Conservation (phyloP, 805 yeast species). For the Kodamaea hsintzibuensis region DNA sequence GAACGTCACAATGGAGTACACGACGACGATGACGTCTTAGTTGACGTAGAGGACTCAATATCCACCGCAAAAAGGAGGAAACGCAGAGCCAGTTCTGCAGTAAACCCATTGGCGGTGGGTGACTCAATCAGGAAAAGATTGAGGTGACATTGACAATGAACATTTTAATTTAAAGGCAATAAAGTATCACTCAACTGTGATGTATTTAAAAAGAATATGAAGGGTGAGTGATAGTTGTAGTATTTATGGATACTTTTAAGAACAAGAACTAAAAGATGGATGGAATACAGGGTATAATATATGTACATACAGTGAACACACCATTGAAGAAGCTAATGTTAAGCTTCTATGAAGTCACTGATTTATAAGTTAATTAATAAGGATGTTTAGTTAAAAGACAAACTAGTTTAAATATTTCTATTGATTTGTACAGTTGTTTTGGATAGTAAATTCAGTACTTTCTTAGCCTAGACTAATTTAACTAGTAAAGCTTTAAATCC, state of each 20-base stretch:
- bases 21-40: conserved; percentile 31
- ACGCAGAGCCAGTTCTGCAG: conserved; percentile 45
- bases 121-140: conserved; percentile 14
- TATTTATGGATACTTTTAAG: neutral
- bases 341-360: too few species aligned
- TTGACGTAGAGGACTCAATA: conserved; percentile 38
- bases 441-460: too few species aligned
- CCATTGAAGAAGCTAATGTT: neutral
- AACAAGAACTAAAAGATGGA: neutral
- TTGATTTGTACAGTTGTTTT: neutral
- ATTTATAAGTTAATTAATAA: too few species aligned
- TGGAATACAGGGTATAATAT: neutral
- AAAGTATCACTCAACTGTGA: neutral
- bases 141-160: conserved; percentile 3
- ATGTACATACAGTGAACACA: neutral
- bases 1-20: conserved; percentile 12
- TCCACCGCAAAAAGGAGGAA: conserved; percentile 28
- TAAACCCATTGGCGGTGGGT: conserved; percentile 36
- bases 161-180: neutral
- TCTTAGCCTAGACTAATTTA: too few species aligned
- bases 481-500: conserved; percentile 67
- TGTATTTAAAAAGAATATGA: neutral
- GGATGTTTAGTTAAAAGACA: too few species aligned
- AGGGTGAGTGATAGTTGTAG: neutral
- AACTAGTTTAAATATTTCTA: too few species aligned